Conservation (phyloP, 2,329 filamentous ascomycete species). For the Chalara sp. region DNA sequence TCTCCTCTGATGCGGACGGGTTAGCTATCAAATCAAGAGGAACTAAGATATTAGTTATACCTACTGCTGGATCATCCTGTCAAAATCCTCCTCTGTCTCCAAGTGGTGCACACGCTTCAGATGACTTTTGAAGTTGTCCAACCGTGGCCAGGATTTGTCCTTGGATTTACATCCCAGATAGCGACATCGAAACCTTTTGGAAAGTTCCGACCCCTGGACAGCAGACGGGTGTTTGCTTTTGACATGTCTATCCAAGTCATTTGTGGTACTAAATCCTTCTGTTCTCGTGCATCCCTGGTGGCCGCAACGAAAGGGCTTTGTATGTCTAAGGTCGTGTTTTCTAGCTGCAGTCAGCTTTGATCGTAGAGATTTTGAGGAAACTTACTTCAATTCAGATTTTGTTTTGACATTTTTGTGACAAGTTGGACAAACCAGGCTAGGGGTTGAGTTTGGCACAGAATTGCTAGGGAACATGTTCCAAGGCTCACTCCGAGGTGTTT, state of each 20-base stretch:
- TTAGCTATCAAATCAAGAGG: no score
- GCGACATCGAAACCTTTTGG: constrained; percentile 53
- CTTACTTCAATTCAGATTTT: constrained; percentile 49
- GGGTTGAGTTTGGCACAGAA: constrained; percentile 5
- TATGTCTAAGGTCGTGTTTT: constrained; percentile 68
- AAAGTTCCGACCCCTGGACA: constrained; percentile 36
- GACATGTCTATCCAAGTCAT: constrained; percentile 76
- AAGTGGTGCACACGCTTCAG: constrained; percentile 58
- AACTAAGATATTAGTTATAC: constrained; percentile 6
- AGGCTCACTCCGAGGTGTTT: constrained; percentile 11
- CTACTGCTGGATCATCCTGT: constrained; percentile 41
- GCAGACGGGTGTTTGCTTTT: constrained; percentile 58
- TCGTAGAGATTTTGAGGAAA: background rate
- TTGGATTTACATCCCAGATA: constrained; percentile 48
- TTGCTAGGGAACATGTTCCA: constrained; percentile 12
- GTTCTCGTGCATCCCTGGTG: constrained; percentile 47
- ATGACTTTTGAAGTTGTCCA: constrained; percentile 84
- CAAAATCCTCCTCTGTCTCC: constrained; percentile 30
- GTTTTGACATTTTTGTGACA: constrained; percentile 41
- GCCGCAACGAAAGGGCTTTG: constrained; percentile 58
- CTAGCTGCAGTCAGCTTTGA: constrained; percentile 35
- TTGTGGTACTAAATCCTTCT: constrained; percentile 69
- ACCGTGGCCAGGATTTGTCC: constrained; percentile 68
- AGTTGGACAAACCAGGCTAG: constrained; percentile 27
- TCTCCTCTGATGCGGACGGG: no score